Conservation (phyloP, 176 grass and related monocot genomes). For the Olyra latifolia region DNA sequence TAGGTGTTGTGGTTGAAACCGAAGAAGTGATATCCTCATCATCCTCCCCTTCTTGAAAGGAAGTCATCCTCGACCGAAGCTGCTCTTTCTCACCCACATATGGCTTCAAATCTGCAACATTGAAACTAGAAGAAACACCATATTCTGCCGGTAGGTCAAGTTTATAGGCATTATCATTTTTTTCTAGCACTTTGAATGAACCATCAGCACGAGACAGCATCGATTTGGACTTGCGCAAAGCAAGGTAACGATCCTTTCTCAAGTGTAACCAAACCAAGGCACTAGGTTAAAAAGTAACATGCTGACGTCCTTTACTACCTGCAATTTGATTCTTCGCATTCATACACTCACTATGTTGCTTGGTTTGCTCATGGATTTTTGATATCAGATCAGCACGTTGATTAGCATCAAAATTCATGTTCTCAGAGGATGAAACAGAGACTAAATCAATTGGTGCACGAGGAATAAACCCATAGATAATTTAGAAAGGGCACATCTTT, state of each 20-base stretch:
- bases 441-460: background rate
- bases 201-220: background rate
- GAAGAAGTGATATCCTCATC: background rate
- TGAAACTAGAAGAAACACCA: constrained; percentile 1
- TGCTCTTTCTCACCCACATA: background rate
- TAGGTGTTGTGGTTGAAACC: background rate
- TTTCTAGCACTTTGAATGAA: background rate
- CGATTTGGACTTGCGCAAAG: background rate
- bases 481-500: too few relatives aligned
- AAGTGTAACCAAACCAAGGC: background rate
- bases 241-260: background rate
- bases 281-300: background rate
- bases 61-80: background rate
- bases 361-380: background rate
- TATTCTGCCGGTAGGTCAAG: background rate
- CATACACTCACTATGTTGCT: background rate
- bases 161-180: background rate
- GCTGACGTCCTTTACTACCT: background rate
- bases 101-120: background rate
- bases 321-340: background rate
- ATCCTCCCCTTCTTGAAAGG: background rate
- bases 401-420: background rate
- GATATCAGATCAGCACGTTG: background rate
- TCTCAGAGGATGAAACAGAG: background rate
- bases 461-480: too few relatives aligned